Base-by-base conservation (phyloP, 371 early-diverging fungal species). In the Nosema bombycis region DNA sequence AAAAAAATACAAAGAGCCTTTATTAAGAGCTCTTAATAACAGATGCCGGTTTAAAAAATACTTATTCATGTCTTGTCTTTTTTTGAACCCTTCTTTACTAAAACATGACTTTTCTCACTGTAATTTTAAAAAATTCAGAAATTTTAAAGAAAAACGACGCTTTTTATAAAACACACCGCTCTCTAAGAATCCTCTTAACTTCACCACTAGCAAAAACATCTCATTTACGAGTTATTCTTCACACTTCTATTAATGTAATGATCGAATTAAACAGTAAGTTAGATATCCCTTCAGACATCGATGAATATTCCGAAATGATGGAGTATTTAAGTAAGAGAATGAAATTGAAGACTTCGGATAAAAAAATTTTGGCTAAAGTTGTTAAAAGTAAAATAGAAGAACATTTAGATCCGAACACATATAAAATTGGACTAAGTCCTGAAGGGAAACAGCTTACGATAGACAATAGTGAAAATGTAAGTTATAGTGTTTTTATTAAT, bases 261-360 rank as follows among this genome's bases (percentile, higher is more conserved):
- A 62, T 62, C 2, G 32, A 62, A 4, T 2, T 62, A 28, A 28
- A 62, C n/a, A 15, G 6, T 28, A 28, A 62, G 4, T 4, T 62
- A 62, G 63, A 62, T 2, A 4, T 62, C n/a, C 63, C 63, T 6
- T 4, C 32, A 30, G 28, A 28, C 6, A 30, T 62, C 4, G 21
- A 62, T 12, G 29, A 62, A 28, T 62, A 30, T 32, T 30, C 2
- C 32, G 21, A n/a, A 6, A 62, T 96, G 67, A 93, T 95, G 91
- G 89, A 90, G 89, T 88, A 98, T 89, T 88, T 98, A 73, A 89
- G 96, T 63, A 95, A 95, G 85, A 96, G 95, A 85, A 84, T 95
- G 80, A 90, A 91, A 72, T 95, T 98, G 82, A 92, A 92, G 61
- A 89, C 93, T 28, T 91, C 91, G 54, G 90, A 90, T 74, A 92